These are phyloP conservation scores for Ampelomyces quisqualis DNA, from an alignment of 2,329 filamentous ascomycete species.

Conservation along the genomic window DNA sequence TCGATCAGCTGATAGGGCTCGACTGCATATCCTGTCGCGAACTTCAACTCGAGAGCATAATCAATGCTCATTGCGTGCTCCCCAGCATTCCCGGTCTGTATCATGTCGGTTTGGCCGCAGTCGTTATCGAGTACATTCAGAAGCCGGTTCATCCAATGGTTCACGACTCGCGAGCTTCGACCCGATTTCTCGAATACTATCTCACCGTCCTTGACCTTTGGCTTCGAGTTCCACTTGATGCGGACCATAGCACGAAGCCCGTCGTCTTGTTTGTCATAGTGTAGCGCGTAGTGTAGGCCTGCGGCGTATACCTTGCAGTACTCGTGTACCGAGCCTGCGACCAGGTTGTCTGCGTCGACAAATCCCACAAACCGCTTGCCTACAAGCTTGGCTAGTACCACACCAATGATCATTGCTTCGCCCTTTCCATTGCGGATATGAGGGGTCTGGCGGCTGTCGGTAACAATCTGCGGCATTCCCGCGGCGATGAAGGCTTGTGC, in stretches of 20 bases:
- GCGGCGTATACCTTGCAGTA: slow-evolving; percentile 22
- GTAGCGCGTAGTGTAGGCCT: slow-evolving; percentile 10
- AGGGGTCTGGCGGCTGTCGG: neutral
- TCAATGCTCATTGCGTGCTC: slow-evolving; percentile 19
- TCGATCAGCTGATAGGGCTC: slow-evolving; percentile 19
- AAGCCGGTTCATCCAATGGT: slow-evolving; percentile 16
- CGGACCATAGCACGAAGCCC: slow-evolving; percentile 15
- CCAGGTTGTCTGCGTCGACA: slow-evolving; percentile 20
- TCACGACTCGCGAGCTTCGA: slow-evolving; percentile 17
- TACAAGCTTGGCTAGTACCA: slow-evolving; percentile 10
- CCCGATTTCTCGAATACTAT: slow-evolving; percentile 12
- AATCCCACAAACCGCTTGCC: slow-evolving; percentile 13
- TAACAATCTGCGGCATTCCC: slow-evolving; percentile 8
- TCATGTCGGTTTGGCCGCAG: neutral
- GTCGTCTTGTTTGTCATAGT: neutral
- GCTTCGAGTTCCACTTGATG: slow-evolving; percentile 22
- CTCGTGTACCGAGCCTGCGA: slow-evolving; percentile 17
- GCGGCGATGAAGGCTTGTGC: slow-evolving; percentile 11
- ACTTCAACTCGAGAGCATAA: slow-evolving; percentile 13
- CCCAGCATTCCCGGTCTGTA: slow-evolving; percentile 18
- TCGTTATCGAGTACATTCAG: slow-evolving; percentile 1
- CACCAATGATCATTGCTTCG: slow-evolving; percentile 19
- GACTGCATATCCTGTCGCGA: slow-evolving; percentile 19
- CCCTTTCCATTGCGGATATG: slow-evolving; percentile 18
- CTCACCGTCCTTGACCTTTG: slow-evolving; percentile 12